Conservation (phyloP, 1,284 basidiomycete genomes). For the Trichosporon sp. region DNA sequence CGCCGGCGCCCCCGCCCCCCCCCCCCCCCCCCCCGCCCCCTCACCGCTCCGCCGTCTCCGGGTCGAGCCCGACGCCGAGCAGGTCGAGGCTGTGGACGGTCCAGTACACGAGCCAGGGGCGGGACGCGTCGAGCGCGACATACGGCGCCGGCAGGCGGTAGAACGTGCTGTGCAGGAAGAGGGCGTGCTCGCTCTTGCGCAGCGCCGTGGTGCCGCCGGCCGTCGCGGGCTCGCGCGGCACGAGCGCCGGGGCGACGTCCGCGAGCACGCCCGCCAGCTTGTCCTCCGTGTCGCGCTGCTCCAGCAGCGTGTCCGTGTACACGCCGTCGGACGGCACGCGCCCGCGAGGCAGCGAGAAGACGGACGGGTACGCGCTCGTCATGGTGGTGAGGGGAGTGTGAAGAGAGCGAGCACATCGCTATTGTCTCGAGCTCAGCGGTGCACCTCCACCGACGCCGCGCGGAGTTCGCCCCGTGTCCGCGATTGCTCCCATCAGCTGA, state of each 20-base stretch:
- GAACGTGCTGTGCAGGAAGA: conserved; percentile 39
- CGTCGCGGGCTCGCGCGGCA: conserved; percentile 35
- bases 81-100: conserved; percentile 72
- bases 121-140: conserved; percentile 79
- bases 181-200: conserved; percentile 35
- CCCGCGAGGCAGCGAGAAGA: conserved; percentile 28
- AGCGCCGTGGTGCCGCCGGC: conserved; percentile 21
- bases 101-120: conserved; percentile 92
- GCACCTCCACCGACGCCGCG: neutral
- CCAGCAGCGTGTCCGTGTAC: conserved; percentile 60
- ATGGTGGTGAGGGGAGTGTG: neutral
- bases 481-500: neutral
- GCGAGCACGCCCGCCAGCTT: conserved; percentile 48
- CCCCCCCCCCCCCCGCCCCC: too few relatives aligned
- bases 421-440: neutral
- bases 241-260: conserved; percentile 9
- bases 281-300: conserved; percentile 66
- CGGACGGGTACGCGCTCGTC: conserved; percentile 26
- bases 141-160: conserved; percentile 62
- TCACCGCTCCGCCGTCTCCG: conserved; percentile 65
- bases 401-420: neutral
- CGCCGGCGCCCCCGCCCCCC: too few relatives aligned
- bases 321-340: conserved; percentile 53
- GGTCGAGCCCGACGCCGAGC: conserved; percentile 72
- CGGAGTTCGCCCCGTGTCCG: neutral